These are phyloP conservation scores for Vararia minispora DNA, from an alignment of 768 basidiomycete genomes.

Conservation along the genomic window DNA sequence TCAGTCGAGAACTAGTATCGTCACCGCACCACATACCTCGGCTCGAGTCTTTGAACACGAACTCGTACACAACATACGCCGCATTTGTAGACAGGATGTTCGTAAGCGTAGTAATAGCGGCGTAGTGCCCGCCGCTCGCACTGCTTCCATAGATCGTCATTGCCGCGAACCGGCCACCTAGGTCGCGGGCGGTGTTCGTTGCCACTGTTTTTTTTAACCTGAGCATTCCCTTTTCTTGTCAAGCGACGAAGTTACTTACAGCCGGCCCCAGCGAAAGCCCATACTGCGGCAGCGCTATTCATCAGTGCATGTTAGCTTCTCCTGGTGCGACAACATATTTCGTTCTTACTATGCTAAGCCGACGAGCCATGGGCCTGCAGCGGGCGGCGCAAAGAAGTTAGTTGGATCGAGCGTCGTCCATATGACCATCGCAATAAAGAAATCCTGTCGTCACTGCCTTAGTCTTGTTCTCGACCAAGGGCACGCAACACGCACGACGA, in stretches of 20 bases:
- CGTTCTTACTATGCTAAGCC: constrained; percentile 15
- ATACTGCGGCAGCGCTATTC: constrained; percentile 14
- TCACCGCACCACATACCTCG: constrained; percentile 15
- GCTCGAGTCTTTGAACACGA: constrained; percentile 18
- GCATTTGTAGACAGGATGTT: constrained; percentile 20
- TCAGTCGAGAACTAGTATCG: too few species aligned
- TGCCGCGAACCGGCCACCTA: constrained; percentile 19
- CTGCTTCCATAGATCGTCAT: constrained; percentile 18
- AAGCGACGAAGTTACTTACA: constrained; percentile 10
- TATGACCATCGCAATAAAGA: constrained; percentile 17
- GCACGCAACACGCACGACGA: constrained; percentile 19
- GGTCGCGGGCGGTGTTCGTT: constrained; percentile 19
- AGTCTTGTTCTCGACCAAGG: neutral
- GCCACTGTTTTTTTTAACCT: constrained; percentile 14
- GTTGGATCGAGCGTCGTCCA: constrained; percentile 18
- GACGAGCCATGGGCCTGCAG: constrained; percentile 15
- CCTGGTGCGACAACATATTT: neutral
- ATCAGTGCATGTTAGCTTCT: neutral
- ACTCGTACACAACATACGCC: constrained; percentile 19
- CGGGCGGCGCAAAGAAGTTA: constrained; percentile 19
- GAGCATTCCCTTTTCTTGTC: neutral
- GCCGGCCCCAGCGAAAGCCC: constrained; percentile 17
- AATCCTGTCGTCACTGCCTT: constrained; percentile 9
- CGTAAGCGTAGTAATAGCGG: constrained; percentile 21
- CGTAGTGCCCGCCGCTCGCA: constrained; percentile 20